Evolutionary conservation across 164 flowering plant species (phyloP), one percentile per base, ranked within the genome.

Genomic region (Akebia trifoliata): DNA sequence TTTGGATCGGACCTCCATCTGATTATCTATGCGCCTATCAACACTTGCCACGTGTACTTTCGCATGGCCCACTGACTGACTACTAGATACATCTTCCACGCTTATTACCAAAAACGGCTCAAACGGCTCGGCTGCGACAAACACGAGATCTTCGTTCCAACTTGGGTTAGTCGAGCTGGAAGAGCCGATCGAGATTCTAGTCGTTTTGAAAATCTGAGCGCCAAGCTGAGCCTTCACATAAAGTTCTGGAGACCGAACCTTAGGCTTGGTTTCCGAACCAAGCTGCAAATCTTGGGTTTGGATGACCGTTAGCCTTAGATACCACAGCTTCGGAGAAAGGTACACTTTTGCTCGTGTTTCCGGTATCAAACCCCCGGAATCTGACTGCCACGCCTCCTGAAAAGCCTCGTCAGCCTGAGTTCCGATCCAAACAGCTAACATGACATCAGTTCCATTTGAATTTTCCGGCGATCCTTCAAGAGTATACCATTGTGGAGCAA

Each of bases 321-420:
- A 93, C 97, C 99, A 93, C 52, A 93, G 83, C 84, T 86, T 93
- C 31, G 99, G 99, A 43, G 97, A 85, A n/a, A 86, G 69, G 66
- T 93, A 93, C 0, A 89, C 97, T 68, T 86, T 87, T 68, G 99
- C 82, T 60, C 98, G 82, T 55, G 97, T 86, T 65, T 83, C 90
- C 48, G 85, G 89, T 18, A 87, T 54, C 61, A 81, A 53, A 11
- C 96, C 94, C 49, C 94, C 92, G 62, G 98, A 84, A 69, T 90
- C 99, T 14, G 99, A 93, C 62, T 86, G 96, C 97, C 99, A 93
- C 0, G 99, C 96, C 67, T 90, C 96, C 47, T 81, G 95, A 57
- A 90, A 93, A 1, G 96, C 86, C 64, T 93, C 99, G 61, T 93
- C 99, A 0, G 88, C 88, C 73, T 87, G 99, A 38, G 97, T 90